A percentile compares a stretch with the other conserved stretches of the same genome.
These are phyloP conservation scores for Agrocybe pediades DNA, from an alignment of 768 basidiomycete genomes.

Conservation along the genomic window DNA sequence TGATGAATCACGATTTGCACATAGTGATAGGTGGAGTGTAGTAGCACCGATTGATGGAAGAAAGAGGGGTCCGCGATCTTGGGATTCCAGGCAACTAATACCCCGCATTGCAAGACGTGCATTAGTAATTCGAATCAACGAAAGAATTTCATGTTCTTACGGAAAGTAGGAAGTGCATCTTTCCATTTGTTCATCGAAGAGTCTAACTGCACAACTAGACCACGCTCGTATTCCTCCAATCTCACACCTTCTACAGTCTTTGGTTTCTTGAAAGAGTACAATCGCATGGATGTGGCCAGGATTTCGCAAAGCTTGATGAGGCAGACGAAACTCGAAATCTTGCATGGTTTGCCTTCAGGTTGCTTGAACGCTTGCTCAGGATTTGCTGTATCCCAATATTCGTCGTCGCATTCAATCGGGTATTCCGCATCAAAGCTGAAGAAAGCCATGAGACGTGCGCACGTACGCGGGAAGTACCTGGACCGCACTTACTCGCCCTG, in stretches of 20 bases:
- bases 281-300: slow-evolving; percentile 56
- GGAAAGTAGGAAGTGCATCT: slow-evolving; percentile 55
- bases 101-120: not conserved
- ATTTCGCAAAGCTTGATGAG: slow-evolving; percentile 61
- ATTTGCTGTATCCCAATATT: slow-evolving; percentile 47
- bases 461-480: not conserved
- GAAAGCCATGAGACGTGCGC: not conserved
- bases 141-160: slow-evolving; percentile 32
- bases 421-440: slow-evolving; percentile 68
- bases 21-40: slow-evolving; percentile 46
- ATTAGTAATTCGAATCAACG: not conserved
- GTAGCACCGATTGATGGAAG: slow-evolving; percentile 52
- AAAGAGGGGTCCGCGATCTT: slow-evolving; percentile 27
- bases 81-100: slow-evolving; percentile 41
- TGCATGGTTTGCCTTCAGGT: slow-evolving; percentile 58
- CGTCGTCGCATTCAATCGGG: slow-evolving; percentile 59
- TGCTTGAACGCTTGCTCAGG: slow-evolving; percentile 57
- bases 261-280: slow-evolving; percentile 45
- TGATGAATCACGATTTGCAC: slow-evolving; percentile 69
- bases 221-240: slow-evolving; percentile 58
- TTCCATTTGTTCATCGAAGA: slow-evolving; percentile 64
- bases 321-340: slow-evolving; percentile 51
- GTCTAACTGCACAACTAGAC: slow-evolving; percentile 61
- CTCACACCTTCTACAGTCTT: slow-evolving; percentile 35
- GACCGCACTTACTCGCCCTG: slow-evolving; percentile 60